Evolutionary conservation across 306 rosid genomes (phyloP).

Genomic region (Cicer chorassanicum): DNA sequence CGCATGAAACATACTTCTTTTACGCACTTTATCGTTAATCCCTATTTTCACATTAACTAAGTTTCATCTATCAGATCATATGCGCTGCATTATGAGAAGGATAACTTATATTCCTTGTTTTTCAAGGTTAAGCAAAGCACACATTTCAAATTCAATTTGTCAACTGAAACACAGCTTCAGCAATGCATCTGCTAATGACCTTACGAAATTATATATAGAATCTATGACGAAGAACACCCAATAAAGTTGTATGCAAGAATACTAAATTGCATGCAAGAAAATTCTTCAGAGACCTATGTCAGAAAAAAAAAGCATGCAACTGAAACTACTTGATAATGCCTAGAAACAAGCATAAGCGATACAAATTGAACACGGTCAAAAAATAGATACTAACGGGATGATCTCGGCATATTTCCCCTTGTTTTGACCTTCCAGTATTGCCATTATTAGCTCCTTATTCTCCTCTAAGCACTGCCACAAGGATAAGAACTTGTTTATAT

Average conservation of each 20-base stretch:
- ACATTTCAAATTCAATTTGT: slow-evolving; percentile 1
- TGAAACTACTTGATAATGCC: slow-evolving; percentile 5
- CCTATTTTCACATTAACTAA: slow-evolving; percentile 9
- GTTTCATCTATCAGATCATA: slow-evolving; percentile 30
- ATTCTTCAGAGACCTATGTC: slow-evolving; percentile 8
- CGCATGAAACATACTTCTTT: not conserved
- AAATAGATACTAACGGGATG: slow-evolving; percentile 50
- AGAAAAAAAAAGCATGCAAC: slow-evolving; percentile 22
- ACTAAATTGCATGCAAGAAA: slow-evolving; percentile 27
- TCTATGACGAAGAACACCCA: not conserved
- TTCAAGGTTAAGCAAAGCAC: slow-evolving; percentile 7
- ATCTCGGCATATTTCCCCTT: slow-evolving; percentile 50
- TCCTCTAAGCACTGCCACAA: slow-evolving; percentile 65
- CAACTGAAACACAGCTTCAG: slow-evolving; percentile 27
- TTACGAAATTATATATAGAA: slow-evolving; percentile 2
- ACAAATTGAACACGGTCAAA: not conserved
- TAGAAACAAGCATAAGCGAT: slow-evolving; percentile 40
- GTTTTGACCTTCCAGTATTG: slow-evolving; percentile 56
- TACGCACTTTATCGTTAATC: not conserved
- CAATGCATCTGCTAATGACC: slow-evolving; percentile 11
- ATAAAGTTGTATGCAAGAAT: not conserved
- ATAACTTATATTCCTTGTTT: not conserved
- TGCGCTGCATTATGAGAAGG: not conserved
- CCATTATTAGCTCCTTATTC: slow-evolving; percentile 58
- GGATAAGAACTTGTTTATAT: slow-evolving; percentile 27